phyloP scores from a whole-genome alignment of 192 early-diverging fungal genomes.

The Linnemannia schmuckeri region DNA sequence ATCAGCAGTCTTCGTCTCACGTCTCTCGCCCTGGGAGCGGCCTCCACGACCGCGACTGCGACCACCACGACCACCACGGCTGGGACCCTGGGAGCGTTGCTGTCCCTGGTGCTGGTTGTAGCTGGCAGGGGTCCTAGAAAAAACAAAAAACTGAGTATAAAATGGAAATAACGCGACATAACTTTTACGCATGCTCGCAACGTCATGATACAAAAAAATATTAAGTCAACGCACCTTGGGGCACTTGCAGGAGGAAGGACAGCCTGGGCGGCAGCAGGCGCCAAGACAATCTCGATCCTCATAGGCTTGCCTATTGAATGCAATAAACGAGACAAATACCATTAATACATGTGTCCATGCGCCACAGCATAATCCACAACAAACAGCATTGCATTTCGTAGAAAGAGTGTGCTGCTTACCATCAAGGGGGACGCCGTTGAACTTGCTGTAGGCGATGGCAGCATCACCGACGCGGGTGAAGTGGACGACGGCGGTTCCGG shows the following conservation, averaged over 20 bases:
- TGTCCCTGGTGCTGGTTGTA: constrained; percentile 17
- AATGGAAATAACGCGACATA: not conserved
- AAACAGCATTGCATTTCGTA: not conserved
- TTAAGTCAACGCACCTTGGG: constrained; percentile 27
- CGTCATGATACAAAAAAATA: not conserved
- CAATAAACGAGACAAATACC: constrained; percentile 7
- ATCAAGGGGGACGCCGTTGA: constrained; percentile 64
- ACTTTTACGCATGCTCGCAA: not conserved
- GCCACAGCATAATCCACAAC: not conserved
- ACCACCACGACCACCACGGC: constrained; percentile 43
- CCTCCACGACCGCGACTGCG: constrained; percentile 61
- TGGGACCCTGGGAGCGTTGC: constrained; percentile 11
- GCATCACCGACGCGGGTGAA: constrained; percentile 63
- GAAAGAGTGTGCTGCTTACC: constrained; percentile 29
- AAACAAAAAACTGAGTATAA: not conserved
- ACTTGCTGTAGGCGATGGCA: constrained; percentile 60
- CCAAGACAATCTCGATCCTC: constrained; percentile 63
- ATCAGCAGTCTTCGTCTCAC: constrained; percentile 57
- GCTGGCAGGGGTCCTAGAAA: constrained; percentile 28
- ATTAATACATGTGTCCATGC: not conserved
- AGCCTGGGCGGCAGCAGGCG: constrained; percentile 52
- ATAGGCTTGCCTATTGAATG: constrained; percentile 53
- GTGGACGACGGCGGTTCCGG: constrained; percentile 61
- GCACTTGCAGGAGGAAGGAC: constrained; percentile 34
- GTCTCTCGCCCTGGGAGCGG: constrained; percentile 35